Evolutionary conservation across 2,329 filamentous ascomycete species (phyloP).

Genomic region (Trichoderma simmonsii): DNA sequence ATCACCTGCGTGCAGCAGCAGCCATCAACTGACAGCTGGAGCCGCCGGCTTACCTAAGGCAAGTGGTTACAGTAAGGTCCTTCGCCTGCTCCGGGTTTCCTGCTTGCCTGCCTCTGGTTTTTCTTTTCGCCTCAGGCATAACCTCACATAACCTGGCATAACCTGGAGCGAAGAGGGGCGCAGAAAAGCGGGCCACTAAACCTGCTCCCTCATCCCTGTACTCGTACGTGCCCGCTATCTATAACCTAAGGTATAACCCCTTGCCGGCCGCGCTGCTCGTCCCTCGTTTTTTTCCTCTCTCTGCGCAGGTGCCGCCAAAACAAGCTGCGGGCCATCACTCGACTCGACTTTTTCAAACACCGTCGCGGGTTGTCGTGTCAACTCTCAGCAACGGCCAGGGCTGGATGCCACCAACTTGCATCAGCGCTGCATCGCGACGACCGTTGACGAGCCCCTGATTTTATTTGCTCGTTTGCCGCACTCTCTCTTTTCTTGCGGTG

Average conservation of each 20-base stretch:
- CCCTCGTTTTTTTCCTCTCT: constrained; percentile 9
- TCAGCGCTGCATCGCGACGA: constrained; percentile 10
- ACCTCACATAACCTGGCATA: background rate
- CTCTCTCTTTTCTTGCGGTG: background rate
- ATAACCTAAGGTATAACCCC: background rate
- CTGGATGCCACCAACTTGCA: constrained; percentile 12
- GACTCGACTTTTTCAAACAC: constrained; percentile 6
- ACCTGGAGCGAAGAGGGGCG: constrained; percentile 2
- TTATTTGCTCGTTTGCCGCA: background rate
- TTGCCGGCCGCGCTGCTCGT: constrained; percentile 17
- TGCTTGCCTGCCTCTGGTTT: background rate
- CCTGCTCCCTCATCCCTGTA: background rate
- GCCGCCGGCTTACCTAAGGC: constrained; percentile 1
- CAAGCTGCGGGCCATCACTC: constrained; percentile 12
- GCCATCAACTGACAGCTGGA: background rate
- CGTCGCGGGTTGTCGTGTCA: constrained; percentile 19
- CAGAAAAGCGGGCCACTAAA: constrained; percentile 1
- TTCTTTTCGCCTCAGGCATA: constrained; percentile 9
- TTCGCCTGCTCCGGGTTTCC: background rate
- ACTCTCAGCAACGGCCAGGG: constrained; percentile 3
- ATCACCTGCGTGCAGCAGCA: background rate
- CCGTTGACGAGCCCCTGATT: background rate
- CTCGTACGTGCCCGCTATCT: background rate
- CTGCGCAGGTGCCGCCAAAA: constrained; percentile 13
- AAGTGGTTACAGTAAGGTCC: background rate